Evolutionary conservation across 164 flowering plant species (phyloP).

Genomic region (Berberis vulgaris): DNA sequence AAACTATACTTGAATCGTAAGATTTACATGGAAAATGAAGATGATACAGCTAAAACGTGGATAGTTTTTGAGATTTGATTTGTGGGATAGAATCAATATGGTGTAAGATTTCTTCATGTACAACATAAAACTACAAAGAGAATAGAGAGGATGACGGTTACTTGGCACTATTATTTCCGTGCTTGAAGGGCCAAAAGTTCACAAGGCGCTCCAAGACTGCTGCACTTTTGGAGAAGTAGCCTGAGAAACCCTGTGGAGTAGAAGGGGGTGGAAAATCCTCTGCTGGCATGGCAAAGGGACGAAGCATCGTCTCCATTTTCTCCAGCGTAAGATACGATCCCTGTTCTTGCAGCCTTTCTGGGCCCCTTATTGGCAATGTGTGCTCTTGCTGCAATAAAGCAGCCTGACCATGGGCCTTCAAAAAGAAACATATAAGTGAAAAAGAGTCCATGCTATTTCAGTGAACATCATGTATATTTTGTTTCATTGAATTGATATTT

Average conservation of each 20-base stretch:
- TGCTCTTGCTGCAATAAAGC: conserved; percentile 85
- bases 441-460: too few species aligned
- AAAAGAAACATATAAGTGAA: conserved; percentile 14
- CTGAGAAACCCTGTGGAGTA: conserved; percentile 85
- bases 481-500: too few species aligned
- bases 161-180: conserved; percentile 41
- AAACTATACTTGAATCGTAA: too few species aligned
- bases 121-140: too few species aligned
- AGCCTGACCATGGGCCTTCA: conserved; percentile 63
- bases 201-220: conserved; percentile 86
- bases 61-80: too few species aligned
- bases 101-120: too few species aligned
- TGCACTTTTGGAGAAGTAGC: conserved; percentile 80
- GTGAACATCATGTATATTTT: too few species aligned
- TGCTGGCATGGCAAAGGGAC: conserved; percentile 97
- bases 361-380: conserved; percentile 93
- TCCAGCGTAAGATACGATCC: conserved; percentile 80
- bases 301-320: conserved; percentile 80
- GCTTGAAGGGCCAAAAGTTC: conserved; percentile 91
- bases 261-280: conserved; percentile 88
- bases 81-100: too few species aligned
- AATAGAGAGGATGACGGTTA: conserved; percentile 4
- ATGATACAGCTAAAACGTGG: too few species aligned
- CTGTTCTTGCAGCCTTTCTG: conserved; percentile 92
- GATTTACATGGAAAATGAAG: too few species aligned